These are phyloP conservation scores for Purpureocillium lavendulum DNA, from an alignment of 2,329 filamentous ascomycete species.

Conservation along the genomic window DNA sequence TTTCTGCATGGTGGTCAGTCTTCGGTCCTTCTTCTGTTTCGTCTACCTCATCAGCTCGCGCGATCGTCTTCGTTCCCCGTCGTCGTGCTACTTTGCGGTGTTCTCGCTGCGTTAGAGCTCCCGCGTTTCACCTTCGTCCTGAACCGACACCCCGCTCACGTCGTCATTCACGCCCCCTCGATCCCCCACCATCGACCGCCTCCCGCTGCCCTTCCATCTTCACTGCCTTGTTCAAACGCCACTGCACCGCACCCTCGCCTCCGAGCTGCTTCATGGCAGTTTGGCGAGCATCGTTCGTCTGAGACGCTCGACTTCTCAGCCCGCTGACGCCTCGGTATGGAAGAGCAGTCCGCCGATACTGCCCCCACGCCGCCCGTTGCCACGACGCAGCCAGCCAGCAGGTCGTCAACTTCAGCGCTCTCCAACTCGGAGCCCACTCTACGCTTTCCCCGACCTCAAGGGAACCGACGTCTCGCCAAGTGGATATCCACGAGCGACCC, in stretches of 20 bases:
- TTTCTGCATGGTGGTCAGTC: slow-evolving; percentile 14
- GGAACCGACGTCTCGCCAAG: slow-evolving; percentile 46
- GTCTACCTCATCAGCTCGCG: slow-evolving; percentile 1
- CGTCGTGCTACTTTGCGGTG: neutral
- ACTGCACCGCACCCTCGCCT: neutral
- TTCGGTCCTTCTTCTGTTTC: slow-evolving; percentile 3
- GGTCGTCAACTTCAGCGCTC: slow-evolving; percentile 13
- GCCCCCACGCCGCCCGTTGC: slow-evolving; percentile 19
- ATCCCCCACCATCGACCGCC: neutral
- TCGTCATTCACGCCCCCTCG: slow-evolving; percentile 1
- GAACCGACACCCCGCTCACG: slow-evolving; percentile 3
- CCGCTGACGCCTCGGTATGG: slow-evolving; percentile 39
- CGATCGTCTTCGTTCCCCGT: neutral
- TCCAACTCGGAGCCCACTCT: slow-evolving; percentile 40
- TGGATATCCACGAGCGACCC: slow-evolving; percentile 51
- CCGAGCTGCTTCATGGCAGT: slow-evolving; percentile 1
- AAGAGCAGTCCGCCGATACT: slow-evolving; percentile 31
- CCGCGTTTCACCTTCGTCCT: neutral
- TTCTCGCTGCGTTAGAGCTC: slow-evolving; percentile 5
- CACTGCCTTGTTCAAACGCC: neutral
- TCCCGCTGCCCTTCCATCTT: too few relatives aligned
- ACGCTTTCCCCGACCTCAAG: slow-evolving; percentile 48
- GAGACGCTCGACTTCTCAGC: slow-evolving; percentile 12
- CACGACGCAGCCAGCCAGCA: slow-evolving; percentile 9
- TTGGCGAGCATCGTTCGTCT: slow-evolving; percentile 11